phyloP scores from a whole-genome alignment of 441 rosid genomes.

The Pelargonium australe region DNA sequence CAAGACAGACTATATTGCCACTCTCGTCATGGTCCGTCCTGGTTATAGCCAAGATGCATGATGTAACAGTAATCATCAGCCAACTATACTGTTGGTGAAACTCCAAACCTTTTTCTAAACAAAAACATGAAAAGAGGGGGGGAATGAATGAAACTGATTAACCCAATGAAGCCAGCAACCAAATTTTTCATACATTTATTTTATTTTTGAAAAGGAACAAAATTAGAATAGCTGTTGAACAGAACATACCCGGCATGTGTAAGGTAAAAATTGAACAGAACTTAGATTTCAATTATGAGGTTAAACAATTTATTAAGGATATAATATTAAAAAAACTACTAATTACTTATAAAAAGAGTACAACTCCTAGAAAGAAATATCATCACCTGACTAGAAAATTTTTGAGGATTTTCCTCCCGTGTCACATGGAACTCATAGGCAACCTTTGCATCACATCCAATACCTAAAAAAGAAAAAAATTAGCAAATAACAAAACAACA shows the following conservation, averaged over 20 bases:
- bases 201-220: no score
- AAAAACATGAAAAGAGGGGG: neutral
- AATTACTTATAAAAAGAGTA: neutral
- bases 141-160: neutral
- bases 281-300: neutral
- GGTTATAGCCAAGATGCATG: neutral
- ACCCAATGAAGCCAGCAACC: neutral
- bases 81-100: no score
- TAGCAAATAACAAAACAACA: conserved; percentile 14
- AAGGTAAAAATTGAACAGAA: no score
- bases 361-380: neutral
- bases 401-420: conserved; percentile 61
- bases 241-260: no score
- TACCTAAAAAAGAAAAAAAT: conserved; percentile 32
- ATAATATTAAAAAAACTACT: neutral
- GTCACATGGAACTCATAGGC: conserved; percentile 62
- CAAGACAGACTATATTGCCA: neutral
- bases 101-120: neutral
- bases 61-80: neutral
- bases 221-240: no score
- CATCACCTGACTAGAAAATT: conserved; percentile 55
- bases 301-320: neutral
- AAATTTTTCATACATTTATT: no score
- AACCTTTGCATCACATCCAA: conserved; percentile 76
- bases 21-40: neutral